Evolutionary conservation across 805 yeast species (phyloP).

Genomic region (Metschnikowia drakensbergensis): DNA sequence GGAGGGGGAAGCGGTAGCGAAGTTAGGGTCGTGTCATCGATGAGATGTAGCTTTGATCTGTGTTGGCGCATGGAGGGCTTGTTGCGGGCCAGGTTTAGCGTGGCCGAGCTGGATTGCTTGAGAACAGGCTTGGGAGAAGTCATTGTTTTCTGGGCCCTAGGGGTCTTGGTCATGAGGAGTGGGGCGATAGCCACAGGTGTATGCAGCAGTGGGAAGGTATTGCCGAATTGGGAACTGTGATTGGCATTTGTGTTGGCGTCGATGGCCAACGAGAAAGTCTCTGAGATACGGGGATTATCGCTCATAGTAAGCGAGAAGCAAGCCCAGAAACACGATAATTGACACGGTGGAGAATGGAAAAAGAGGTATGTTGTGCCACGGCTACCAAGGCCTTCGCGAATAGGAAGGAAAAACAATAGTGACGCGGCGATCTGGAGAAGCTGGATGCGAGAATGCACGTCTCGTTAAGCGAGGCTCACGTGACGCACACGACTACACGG

Average conservation of each 20-base stretch:
- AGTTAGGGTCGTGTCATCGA: slow-evolving; percentile 46
- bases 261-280: neutral
- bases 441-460: neutral
- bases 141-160: neutral
- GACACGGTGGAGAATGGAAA: neutral
- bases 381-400: slow-evolving; percentile 7
- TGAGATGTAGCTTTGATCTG: slow-evolving; percentile 42
- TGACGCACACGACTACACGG: neutral
- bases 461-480: neutral
- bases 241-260: neutral
- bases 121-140: neutral
- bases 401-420: slow-evolving; percentile 13
- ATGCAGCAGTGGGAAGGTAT: neutral
- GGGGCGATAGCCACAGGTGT: neutral
- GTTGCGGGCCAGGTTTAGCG: neutral
- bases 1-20: slow-evolving; percentile 55
- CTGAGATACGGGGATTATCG: neutral
- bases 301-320: neutral
- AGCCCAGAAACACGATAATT: neutral
- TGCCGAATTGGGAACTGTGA: slow-evolving; percentile 1
- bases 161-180: neutral
- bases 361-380: slow-evolving; percentile 8
- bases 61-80: slow-evolving; percentile 18
- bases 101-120: neutral
- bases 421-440: neutral